Base-by-base conservation (phyloP, 768 basidiomycete genomes). In the Amanita muscaria region DNA sequence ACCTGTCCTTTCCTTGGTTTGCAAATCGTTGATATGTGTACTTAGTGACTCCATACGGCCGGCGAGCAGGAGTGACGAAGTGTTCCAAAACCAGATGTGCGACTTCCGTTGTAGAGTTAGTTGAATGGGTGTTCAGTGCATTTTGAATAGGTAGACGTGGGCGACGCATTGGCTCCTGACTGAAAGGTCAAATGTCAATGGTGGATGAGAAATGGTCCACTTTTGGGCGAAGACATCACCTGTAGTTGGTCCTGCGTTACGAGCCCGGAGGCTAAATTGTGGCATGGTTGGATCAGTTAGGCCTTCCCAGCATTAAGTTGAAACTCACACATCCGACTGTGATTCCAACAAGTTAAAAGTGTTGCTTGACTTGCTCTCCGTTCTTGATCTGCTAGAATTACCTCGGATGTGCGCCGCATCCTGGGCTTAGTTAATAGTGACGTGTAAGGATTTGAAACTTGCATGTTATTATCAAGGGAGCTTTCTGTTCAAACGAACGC, bases 361-460 rank as follows among this genome's bases (percentile, higher is more conserved):
- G n/a, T n/a, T n/a, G n/a, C n/a, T n/a, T n/a, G n/a, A n/a, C n/a
- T n/a, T n/a, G n/a, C n/a, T n/a, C n/a, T n/a, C n/a, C n/a, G n/a
- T n/a, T n/a, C n/a, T n/a, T n/a, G n/a, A n/a, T n/a, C n/a, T n/a
- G n/a, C n/a, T n/a, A n/a, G n/a, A n/a, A n/a, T n/a, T n/a, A n/a
- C n/a, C n/a, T n/a, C n/a, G n/a, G n/a, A n/a, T n/a, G n/a, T n/a
- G n/a, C n/a, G n/a, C n/a, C n/a, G n/a, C n/a, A n/a, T n/a, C n/a
- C n/a, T n/a, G n/a, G n/a, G n/a, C n/a, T n/a, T n/a, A n/a, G n/a
- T n/a, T 83, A 21, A 86, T 83, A 6, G 84, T 85, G 53, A 92
- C 89, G 61, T 91, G 88, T 33, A 92, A 67, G 55, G 88, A 88
- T 67, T 90, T 90, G 79, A 92, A 92, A 64, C 82, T 88, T 25